phyloP scores from a whole-genome alignment of 2,329 filamentous ascomycete genomes.

The Colletotrichum sp. region DNA sequence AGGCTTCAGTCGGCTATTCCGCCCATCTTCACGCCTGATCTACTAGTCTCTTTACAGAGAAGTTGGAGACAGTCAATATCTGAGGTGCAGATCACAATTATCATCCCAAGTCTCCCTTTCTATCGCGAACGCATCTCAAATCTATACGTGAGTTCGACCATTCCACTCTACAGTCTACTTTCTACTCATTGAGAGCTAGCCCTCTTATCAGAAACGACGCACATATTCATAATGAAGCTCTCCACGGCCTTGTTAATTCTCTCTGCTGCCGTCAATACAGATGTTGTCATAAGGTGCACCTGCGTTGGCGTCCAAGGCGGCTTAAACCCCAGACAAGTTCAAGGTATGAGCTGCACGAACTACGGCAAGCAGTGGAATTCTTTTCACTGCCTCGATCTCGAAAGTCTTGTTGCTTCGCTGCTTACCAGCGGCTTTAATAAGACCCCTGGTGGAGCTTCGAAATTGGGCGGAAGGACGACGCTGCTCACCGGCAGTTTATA shows the following conservation, averaged over 20 bases:
- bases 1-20: not conserved
- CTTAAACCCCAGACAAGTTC: not conserved
- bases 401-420: too few species aligned
- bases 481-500: not conserved
- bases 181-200: not conserved
- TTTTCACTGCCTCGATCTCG: not conserved
- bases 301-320: not conserved
- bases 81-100: not conserved
- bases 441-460: rapidly evolving
- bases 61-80: not conserved
- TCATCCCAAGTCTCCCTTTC: not conserved
- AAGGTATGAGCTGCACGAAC: not conserved
- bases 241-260: not conserved
- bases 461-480: not conserved
- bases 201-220: not conserved
- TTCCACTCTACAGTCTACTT: not conserved
- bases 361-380: not conserved
- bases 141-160: not conserved
- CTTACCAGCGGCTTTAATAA: not conserved
- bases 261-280: not conserved
- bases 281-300: not conserved
- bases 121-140: not conserved
- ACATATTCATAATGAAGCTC: rapidly evolving
- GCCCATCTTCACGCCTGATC: not conserved
- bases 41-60: not conserved